Percentiles rank a stretch among this genome's conserved stretches.
Conservation (phyloP, 1,284 basidiomycete genomes). For the Bjerkandera adusta region DNA sequence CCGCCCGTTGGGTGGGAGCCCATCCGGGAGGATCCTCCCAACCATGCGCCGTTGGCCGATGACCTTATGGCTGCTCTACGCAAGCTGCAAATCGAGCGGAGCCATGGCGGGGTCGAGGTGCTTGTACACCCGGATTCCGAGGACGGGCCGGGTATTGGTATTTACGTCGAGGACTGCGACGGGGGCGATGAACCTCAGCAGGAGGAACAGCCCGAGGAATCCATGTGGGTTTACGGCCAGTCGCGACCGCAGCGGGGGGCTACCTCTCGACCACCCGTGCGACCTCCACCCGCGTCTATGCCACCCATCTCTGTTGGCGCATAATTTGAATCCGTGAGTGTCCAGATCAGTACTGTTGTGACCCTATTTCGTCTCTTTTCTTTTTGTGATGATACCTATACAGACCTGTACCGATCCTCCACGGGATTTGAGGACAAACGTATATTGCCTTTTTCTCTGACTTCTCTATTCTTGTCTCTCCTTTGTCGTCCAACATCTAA, state of each 20-base stretch:
- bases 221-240: conserved; percentile 64
- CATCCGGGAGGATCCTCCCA: conserved; percentile 90
- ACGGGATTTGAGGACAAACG: conserved; percentile 32
- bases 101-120: conserved; percentile 43
- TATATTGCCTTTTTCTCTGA: conserved; percentile 42
- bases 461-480: conserved; percentile 11
- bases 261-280: conserved; percentile 17
- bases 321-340: conserved; percentile 21
- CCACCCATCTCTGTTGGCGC: conserved; percentile 25
- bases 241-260: conserved; percentile 52
- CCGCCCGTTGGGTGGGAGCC: conserved; percentile 98
- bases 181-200: conserved; percentile 20
- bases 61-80: conserved; percentile 83
- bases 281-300: conserved; percentile 43
- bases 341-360: neutral
- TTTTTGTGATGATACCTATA: conserved; percentile 35
- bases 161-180: conserved; percentile 69
- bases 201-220: conserved; percentile 28
- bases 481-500: conserved; percentile 5
- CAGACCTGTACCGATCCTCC: conserved; percentile 47
- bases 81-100: conserved; percentile 54
- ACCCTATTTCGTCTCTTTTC: neutral
- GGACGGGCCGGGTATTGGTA: conserved; percentile 70
- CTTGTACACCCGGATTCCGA: conserved; percentile 52
- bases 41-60: conserved; percentile 81